Conservation (phyloP, 2,329 filamentous ascomycete species). For the Aspergillus thermomutatus region DNA sequence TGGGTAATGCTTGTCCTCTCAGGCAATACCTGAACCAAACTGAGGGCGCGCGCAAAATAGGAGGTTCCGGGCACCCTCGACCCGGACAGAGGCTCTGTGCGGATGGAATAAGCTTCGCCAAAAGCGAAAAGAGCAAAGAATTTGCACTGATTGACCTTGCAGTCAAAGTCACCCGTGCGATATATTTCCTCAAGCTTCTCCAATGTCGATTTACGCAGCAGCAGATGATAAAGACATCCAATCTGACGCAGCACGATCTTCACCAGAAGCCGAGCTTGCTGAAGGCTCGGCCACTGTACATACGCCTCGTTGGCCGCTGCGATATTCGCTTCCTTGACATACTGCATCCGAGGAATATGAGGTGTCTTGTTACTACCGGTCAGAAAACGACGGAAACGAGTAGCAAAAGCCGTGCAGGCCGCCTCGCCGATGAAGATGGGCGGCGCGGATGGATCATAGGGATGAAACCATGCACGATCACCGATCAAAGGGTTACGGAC, state of each 20-base stretch:
- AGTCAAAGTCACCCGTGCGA: constrained; percentile 29
- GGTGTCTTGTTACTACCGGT: constrained; percentile 28
- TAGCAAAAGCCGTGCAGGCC: constrained; percentile 40
- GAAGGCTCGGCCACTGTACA: constrained; percentile 34
- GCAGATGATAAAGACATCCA: constrained; percentile 34
- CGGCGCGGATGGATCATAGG: constrained; percentile 33
- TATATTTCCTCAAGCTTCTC: constrained; percentile 40
- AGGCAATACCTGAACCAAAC: constrained; percentile 40
- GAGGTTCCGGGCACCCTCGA: constrained; percentile 42
- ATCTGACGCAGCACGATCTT: constrained; percentile 37
- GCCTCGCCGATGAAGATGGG: constrained; percentile 39
- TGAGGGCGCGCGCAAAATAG: constrained; percentile 43
- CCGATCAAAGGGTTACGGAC: constrained; percentile 34
- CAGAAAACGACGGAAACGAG: constrained; percentile 36
- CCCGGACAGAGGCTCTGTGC: constrained; percentile 31
- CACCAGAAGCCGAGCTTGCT: constrained; percentile 35
- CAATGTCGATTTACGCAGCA: constrained; percentile 37
- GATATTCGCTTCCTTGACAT: constrained; percentile 30
- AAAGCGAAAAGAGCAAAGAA: constrained; percentile 46
- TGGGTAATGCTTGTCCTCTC: constrained; percentile 45
- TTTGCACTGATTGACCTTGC: constrained; percentile 40
- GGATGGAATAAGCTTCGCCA: constrained; percentile 45
- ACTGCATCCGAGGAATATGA: constrained; percentile 34
- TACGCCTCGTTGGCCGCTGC: constrained; percentile 26
- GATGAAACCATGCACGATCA: constrained; percentile 37